Evolutionary conservation across 1,284 basidiomycete genomes (phyloP), one percentile per base, ranked within the genome.

Genomic region (Ceratobasidium sp.): DNA sequence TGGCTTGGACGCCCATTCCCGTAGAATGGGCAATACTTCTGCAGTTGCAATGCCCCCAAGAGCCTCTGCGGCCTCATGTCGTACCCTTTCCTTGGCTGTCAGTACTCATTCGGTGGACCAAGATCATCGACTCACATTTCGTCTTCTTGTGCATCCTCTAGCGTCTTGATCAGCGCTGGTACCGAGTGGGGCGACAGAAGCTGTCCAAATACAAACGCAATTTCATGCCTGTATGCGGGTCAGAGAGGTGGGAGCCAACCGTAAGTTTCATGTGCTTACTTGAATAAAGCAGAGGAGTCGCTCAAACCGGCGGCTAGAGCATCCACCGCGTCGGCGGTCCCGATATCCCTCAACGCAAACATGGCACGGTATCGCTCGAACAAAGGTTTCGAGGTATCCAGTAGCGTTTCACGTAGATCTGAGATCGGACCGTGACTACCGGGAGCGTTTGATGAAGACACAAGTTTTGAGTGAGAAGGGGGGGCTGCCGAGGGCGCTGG

Each of bases 41-140:
- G 95, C 93, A 1, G 93, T 95, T 1, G 92, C 95, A 65, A 99
- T 98, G 3, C 96, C 95, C 23, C 97, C 97, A 0, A 99, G 87
- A 1, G 97, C 97, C 81, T 99, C 97, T 5, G 97, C 97, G 23
- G 97, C 97, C 82, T 99, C 97, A 78, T 99, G 97, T 28, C 97
- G 89, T 3, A 99, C 97, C 97, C 64, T 45, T 67, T 2, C 9
- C 9, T 43, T 14, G 1, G n/a, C 3, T 48, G 16, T 67, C 8
- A 67, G 16, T 39, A 67, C 18, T 6, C 9, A 10, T 41, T 45
- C 36, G 21, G 48, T 39, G 43, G 18, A 39, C 4, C 32, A 34
- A 36, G 14, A 6, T 2, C 16, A 39, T 4, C n/a, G 10, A 55
- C 64, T 55, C 32, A 55, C 65, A 99, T 99, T 73, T 97, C 95